Conservation (phyloP, 495 filamentous ascomycete species). For the Neurospora sp. region DNA sequence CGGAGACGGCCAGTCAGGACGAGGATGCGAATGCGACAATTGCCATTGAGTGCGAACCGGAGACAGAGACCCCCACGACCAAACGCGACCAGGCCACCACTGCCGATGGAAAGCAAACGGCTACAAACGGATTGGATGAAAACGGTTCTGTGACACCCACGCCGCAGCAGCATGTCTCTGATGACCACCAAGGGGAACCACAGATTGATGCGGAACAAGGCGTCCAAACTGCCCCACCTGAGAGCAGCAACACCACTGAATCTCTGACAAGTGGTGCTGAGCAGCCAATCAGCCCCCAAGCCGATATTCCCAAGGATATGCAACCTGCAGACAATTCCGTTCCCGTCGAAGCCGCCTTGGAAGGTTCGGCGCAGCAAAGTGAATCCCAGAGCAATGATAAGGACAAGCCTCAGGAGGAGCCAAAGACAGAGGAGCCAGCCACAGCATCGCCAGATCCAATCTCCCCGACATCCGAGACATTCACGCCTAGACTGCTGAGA, state of each 20-base stretch:
- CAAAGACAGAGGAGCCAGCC: conserved; percentile 1
- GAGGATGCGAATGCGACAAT: background rate
- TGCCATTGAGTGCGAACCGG: background rate
- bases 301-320: background rate
- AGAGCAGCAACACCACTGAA: background rate
- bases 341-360: background rate
- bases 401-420: background rate
- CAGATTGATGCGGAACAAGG: background rate
- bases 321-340: background rate
- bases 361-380: background rate
- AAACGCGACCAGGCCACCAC: background rate
- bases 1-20: background rate
- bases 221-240: background rate
- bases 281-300: background rate
- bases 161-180: background rate
- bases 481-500: background rate
- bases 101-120: background rate
- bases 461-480: background rate
- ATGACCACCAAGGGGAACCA: background rate
- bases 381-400: background rate
- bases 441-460: background rate
- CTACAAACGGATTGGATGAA: background rate
- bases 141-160: background rate
- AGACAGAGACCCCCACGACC: background rate
- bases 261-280: background rate